phyloP scores from a whole-genome alignment of 768 basidiomycete species.

The Chlorophyllum brunneum region DNA sequence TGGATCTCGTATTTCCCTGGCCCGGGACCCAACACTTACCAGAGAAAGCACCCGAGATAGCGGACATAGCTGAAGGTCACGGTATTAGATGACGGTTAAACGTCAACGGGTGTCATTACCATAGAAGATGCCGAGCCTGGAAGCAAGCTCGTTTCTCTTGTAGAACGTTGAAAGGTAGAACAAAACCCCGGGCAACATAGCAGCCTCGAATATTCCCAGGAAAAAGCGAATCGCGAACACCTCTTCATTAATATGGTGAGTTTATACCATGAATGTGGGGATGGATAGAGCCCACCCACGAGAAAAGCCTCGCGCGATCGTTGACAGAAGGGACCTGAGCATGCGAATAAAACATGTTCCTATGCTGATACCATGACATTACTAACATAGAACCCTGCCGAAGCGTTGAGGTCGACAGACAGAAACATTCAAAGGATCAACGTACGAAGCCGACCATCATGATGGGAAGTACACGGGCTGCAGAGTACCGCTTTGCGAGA shows the following conservation, averaged over 20 bases:
- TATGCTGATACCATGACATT: not conserved
- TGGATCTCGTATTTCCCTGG: not conserved
- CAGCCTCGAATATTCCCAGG: constrained; percentile 47
- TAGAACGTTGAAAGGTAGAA: constrained; percentile 53
- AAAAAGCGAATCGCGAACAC: constrained; percentile 47
- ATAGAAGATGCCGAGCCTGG: constrained; percentile 46
- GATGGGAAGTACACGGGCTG: constrained; percentile 41
- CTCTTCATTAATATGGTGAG: constrained; percentile 20
- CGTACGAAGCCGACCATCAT: constrained; percentile 51
- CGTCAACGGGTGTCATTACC: constrained; percentile 20
- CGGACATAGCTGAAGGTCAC: constrained; percentile 31
- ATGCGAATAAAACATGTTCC: not conserved
- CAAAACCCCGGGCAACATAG: constrained; percentile 47
- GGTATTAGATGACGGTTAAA: not conserved
- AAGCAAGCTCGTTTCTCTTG: constrained; percentile 47
- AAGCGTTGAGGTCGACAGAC: not conserved
- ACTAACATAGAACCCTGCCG: constrained; percentile 38
- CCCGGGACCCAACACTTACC: constrained; percentile 20
- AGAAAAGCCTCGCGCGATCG: constrained; percentile 43
- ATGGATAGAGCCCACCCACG: constrained; percentile 19
- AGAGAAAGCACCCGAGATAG: constrained; percentile 45
- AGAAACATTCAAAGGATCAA: not conserved
- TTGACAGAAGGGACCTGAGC: constrained; percentile 40
- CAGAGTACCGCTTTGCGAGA: constrained; percentile 44
- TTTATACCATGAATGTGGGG: not conserved